Percentiles rank a stretch among this genome's conserved stretches.
phyloP scores from a whole-genome alignment of 768 basidiomycete species.

The Leccinum barrowsii region DNA sequence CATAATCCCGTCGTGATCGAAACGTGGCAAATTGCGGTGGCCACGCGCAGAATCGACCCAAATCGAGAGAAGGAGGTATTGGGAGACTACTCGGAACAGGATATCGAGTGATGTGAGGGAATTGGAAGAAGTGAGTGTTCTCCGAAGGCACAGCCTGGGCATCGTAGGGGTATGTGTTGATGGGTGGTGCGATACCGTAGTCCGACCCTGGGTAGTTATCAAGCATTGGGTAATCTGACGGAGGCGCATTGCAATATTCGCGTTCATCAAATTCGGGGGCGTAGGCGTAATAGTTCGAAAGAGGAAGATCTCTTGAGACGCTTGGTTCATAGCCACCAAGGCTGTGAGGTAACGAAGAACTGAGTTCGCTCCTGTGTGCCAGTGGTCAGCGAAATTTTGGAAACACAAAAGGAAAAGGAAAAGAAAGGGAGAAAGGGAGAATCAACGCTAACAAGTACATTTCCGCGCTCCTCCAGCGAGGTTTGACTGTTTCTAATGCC shows the following conservation, averaged over 20 bases:
- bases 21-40: constrained; percentile 5
- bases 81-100: constrained; percentile 25
- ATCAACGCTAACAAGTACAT: constrained; percentile 33
- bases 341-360: constrained; percentile 26
- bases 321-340: constrained; percentile 22
- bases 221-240: constrained; percentile 13
- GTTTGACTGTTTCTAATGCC: constrained; percentile 25
- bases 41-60: neutral
- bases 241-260: constrained; percentile 3
- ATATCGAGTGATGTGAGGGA: constrained; percentile 26
- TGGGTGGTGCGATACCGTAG: constrained; percentile 11
- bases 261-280: constrained; percentile 8
- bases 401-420: constrained; percentile 1
- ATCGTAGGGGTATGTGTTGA: constrained; percentile 11
- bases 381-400: constrained; percentile 33
- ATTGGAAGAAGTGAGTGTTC: constrained; percentile 23
- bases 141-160: constrained; percentile 12
- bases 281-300: constrained; percentile 6
- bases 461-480: constrained; percentile 33
- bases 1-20: constrained; percentile 10
- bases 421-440: neutral
- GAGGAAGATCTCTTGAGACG: constrained; percentile 8
- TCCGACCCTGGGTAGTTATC: constrained; percentile 14
- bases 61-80: constrained; percentile 1
- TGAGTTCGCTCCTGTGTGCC: constrained; percentile 23